Percentiles rank a stretch among this genome's conserved stretches.
Evolutionary conservation across 495 filamentous ascomycete species (phyloP).

Genomic region (Neurospora sp.): DNA sequence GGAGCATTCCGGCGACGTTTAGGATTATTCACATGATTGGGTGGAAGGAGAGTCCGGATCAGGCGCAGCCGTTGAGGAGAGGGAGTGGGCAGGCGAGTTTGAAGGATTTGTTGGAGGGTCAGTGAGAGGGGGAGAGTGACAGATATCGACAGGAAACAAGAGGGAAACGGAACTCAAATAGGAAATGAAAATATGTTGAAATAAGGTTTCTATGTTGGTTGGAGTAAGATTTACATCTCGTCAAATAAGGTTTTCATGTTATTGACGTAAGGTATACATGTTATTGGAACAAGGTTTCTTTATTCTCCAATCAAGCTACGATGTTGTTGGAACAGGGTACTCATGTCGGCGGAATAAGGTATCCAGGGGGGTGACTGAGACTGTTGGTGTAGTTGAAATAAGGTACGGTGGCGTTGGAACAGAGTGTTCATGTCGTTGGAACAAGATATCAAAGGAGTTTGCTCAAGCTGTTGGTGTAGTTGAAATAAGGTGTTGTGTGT

Average conservation of each 20-base stretch:
- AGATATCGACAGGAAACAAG: neutral
- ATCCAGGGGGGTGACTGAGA: too few species aligned
- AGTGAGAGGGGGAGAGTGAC: conserved; percentile 6
- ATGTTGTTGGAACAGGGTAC: too few species aligned
- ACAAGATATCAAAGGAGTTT: neutral
- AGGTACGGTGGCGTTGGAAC: neutral
- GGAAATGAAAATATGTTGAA: neutral
- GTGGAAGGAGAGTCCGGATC: conserved; percentile 79
- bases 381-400: neutral
- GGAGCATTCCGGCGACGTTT: conserved; percentile 80
- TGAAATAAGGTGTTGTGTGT: neutral
- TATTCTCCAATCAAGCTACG: neutral
- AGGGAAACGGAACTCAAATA: neutral
- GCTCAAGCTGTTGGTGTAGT: neutral
- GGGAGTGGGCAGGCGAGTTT: conserved; percentile 77
- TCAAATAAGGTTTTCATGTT: neutral
- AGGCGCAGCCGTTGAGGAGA: conserved; percentile 67
- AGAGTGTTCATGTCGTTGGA: neutral
- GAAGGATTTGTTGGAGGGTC: conserved; percentile 62
- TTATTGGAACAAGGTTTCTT: neutral
- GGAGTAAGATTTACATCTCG: neutral
- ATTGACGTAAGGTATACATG: neutral
- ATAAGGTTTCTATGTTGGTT: neutral
- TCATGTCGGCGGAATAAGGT: too few species aligned
- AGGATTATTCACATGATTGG: conserved; percentile 95